phyloP scores from a whole-genome alignment of 2,329 filamentous ascomycete genomes.

The Colletotrichum sp. region DNA sequence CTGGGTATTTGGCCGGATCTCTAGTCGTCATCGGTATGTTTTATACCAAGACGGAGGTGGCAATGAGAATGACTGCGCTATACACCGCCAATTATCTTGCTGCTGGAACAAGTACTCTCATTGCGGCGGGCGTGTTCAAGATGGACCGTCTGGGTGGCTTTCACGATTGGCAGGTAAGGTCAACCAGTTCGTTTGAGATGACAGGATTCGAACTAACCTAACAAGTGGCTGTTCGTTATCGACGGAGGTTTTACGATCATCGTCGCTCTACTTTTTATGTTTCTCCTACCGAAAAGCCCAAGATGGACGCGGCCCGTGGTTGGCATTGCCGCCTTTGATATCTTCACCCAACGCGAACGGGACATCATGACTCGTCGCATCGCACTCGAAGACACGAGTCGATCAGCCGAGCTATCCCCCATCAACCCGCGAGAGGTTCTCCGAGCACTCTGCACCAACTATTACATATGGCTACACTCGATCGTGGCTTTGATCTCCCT shows the following conservation, averaged over 20 bases:
- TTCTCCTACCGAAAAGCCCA: neutral
- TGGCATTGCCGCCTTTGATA: neutral
- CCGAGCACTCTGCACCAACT: neutral
- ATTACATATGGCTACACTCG: neutral
- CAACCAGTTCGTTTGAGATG: neutral
- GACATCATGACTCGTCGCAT: neutral
- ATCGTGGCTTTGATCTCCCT: neutral
- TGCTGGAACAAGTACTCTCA: neutral
- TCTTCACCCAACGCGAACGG: neutral
- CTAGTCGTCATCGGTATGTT: neutral
- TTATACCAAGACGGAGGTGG: neutral
- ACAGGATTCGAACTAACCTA: neutral
- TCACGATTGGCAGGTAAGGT: neutral
- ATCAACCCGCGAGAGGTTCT: neutral
- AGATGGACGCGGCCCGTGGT: neutral
- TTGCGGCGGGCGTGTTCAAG: neutral
- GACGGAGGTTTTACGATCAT: neutral
- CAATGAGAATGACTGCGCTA: neutral
- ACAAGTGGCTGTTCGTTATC: neutral
- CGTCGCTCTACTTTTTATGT: neutral
- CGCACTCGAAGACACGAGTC: neutral
- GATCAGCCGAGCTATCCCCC: neutral
- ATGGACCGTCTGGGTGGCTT: neutral
- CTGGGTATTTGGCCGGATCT: neutral
- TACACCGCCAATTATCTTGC: neutral